phyloP scores from a whole-genome alignment of 2,329 filamentous ascomycete species.

The Colletotrichum shisoi region DNA sequence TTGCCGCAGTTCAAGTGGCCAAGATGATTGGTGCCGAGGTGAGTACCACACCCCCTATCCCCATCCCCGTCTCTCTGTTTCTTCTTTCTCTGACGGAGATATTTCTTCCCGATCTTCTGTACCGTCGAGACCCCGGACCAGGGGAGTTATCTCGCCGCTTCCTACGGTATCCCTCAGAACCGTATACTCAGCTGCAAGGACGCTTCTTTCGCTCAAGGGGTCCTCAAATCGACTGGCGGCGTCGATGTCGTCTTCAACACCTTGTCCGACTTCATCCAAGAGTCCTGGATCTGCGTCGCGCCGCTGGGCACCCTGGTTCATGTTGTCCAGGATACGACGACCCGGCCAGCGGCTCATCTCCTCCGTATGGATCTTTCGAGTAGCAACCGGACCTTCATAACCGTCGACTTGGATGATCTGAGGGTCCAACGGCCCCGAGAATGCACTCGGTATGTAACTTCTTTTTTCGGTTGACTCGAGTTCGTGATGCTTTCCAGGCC shows the following conservation, averaged over 20 bases:
- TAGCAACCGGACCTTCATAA: conserved; percentile 47
- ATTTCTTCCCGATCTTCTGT: conserved; percentile 43
- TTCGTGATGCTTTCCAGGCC: background rate
- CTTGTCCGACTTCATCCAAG: conserved; percentile 51
- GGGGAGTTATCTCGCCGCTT: conserved; percentile 44
- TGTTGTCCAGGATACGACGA: conserved; percentile 52
- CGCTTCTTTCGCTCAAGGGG: conserved; percentile 44
- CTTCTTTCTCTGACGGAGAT: background rate
- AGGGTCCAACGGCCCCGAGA: conserved; percentile 4
- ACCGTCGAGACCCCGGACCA: conserved; percentile 51
- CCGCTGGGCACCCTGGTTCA: conserved; percentile 56
- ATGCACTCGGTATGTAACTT: conserved; percentile 17
- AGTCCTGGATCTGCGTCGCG: conserved; percentile 56
- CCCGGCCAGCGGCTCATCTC: conserved; percentile 51
- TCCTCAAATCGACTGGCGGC: conserved; percentile 46
- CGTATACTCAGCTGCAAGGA: conserved; percentile 48
- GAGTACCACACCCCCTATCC: background rate
- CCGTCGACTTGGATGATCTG: conserved; percentile 46
- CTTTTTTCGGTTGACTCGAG: background rate
- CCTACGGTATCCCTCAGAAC: conserved; percentile 45
- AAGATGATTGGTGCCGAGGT: conserved; percentile 22
- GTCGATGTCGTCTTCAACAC: conserved; percentile 54
- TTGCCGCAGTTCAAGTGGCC: conserved; percentile 21
- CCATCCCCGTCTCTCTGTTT: background rate
- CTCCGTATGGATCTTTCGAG: conserved; percentile 56